Base-by-base conservation (phyloP, 1,284 basidiomycete genomes). In the Ustilago vetiveriae region DNA sequence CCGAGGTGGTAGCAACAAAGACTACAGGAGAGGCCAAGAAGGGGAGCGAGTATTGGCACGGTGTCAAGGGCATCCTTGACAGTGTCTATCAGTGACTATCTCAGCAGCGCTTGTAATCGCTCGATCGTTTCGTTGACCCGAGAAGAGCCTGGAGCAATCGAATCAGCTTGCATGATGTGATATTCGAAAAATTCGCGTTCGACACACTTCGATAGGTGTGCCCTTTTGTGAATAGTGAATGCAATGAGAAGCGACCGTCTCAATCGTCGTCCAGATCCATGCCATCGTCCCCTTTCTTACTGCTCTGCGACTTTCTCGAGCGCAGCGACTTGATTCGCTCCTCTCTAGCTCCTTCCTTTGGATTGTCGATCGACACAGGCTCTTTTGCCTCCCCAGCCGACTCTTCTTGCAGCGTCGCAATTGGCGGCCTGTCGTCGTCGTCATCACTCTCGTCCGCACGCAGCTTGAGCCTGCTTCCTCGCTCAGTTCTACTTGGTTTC, bases 1-100 rank as follows among this genome's bases (percentile, higher is more conserved):
- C 88, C 0, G 78, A 83, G 3, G 83, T 80, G 27, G 86, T 90
- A 58, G 88, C 88, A 2, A 83, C 83, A 56, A 81, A 82, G 46
- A 84, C 87, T 0, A 64, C 70, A 19, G 80, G 83, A 45, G 67
- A 58, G 41, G 58, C 53, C 14, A 50, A 58, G 33, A 57, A 57
- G 48, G 58, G 55, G 8, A 17, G 42, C 14, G 62, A 71, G 19
- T 62, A 53, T 38, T 67, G 54, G 56, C 19, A 51, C 14, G 63
- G 55, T 13, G 52, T 74, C 39, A 62, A 57, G 19, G 41, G 16
- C 2, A 52, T 71, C 22, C 23, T 74, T 21, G 72, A 74, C 13
- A 32, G 44, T 21, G 49, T 48, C 11, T 74, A 74, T 39, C 48
- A 71, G 43, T 70, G 54, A 63, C 30, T 38, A 10, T 33, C 56